These are phyloP conservation scores for Ziziphus jujuba DNA, from an alignment of 306 rosid genomes.

Conservation along the genomic window DNA sequence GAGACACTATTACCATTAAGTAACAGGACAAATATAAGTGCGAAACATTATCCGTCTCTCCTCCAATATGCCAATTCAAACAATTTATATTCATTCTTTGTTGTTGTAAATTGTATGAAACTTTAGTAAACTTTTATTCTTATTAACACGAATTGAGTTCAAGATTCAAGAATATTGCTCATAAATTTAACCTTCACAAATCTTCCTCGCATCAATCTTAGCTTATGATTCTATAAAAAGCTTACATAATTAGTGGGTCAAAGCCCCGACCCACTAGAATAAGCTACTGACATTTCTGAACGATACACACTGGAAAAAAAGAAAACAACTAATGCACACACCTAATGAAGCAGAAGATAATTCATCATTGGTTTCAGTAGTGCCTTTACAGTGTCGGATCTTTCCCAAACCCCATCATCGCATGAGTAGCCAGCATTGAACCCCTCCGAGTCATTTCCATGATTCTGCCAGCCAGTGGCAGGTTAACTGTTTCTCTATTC, in stretches of 20 bases:
- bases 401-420: slow-evolving; percentile 81
- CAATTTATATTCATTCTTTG: too few species aligned
- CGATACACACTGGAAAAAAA: neutral
- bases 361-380: neutral
- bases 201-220: too few species aligned
- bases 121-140: too few species aligned
- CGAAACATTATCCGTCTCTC: too few species aligned
- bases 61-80: too few species aligned
- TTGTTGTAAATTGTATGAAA: too few species aligned
- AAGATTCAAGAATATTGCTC: too few species aligned
- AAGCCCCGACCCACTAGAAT: neutral
- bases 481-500: slow-evolving; percentile 61
- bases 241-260: neutral
- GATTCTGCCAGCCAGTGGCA: slow-evolving; percentile 62
- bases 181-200: too few species aligned
- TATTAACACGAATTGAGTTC: too few species aligned
- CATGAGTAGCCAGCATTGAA: slow-evolving; percentile 73
- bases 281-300: neutral
- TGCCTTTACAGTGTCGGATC: slow-evolving; percentile 39
- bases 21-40: too few species aligned
- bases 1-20: too few species aligned
- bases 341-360: neutral
- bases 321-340: neutral
- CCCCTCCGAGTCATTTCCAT: slow-evolving; percentile 67
- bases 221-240: too few species aligned